Conservation (phyloP, 352 stramenopile species). For the Phytophthora cactorum region DNA sequence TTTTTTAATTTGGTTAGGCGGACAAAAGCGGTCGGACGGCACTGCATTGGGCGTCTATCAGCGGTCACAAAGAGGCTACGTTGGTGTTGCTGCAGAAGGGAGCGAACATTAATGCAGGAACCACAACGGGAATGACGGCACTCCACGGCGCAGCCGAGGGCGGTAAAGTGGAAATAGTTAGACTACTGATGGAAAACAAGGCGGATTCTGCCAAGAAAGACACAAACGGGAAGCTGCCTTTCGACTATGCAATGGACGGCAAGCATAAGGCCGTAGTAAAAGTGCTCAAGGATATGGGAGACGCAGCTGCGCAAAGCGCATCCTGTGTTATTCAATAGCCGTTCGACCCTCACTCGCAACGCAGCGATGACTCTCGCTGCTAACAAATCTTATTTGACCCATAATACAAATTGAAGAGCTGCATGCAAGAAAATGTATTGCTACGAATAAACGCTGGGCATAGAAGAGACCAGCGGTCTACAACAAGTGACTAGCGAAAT, state of each 20-base stretch:
- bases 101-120: slow-evolving; percentile 90
- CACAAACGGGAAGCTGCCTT: slow-evolving; percentile 90
- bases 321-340: slow-evolving; percentile 86
- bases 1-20: slow-evolving; percentile 45
- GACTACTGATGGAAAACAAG: slow-evolving; percentile 91
- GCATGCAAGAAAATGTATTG: slow-evolving; percentile 36
- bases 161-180: slow-evolving; percentile 92
- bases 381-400: slow-evolving; percentile 37
- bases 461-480: slow-evolving; percentile 10
- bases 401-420: slow-evolving; percentile 49
- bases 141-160: slow-evolving; percentile 91
- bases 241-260: slow-evolving; percentile 92
- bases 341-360: background rate
- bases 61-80: slow-evolving; percentile 91
- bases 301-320: slow-evolving; percentile 85
- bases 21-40: slow-evolving; percentile 94
- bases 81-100: slow-evolving; percentile 86
- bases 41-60: slow-evolving; percentile 94
- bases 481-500: slow-evolving; percentile 12
- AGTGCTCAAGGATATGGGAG: slow-evolving; percentile 93
- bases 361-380: slow-evolving; percentile 13
- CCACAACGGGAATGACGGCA: slow-evolving; percentile 90
- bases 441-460: background rate
- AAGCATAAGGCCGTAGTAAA: slow-evolving; percentile 94
- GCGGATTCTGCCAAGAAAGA: slow-evolving; percentile 90